These are phyloP conservation scores for Marchantia polymorpha DNA, from an alignment of 225 moss, liverwort and hornwort species.

Conservation along the genomic window DNA sequence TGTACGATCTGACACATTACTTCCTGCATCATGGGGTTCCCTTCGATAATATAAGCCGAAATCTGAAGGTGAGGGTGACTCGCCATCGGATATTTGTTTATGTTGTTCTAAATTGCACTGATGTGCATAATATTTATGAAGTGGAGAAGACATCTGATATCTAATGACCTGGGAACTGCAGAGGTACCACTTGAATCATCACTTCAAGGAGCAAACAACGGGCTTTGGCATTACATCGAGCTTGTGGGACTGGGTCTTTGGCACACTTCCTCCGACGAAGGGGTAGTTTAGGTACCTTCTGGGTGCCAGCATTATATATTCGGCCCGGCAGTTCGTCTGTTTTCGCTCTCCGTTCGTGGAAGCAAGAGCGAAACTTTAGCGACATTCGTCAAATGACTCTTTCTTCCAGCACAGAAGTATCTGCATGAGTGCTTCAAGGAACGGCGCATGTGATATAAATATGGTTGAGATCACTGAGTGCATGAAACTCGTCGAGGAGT, in stretches of 20 bases:
- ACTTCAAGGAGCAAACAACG: constrained; percentile 42
- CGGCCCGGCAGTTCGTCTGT: too few species aligned
- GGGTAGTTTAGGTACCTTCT: background rate
- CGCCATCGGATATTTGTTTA: background rate
- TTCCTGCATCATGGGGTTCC: constrained; percentile 80
- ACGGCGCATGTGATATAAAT: too few species aligned
- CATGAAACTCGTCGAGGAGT: too few species aligned
- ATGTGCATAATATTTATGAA: background rate
- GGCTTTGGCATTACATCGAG: constrained; percentile 43
- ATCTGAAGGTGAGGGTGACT: constrained; percentile 55
- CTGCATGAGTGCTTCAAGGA: too few species aligned
- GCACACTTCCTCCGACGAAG: constrained; percentile 39
- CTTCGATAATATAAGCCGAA: constrained; percentile 46
- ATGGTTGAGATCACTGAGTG: too few species aligned
- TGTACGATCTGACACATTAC: constrained; percentile 79
- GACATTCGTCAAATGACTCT: too few species aligned
- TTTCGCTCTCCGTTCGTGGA: too few species aligned
- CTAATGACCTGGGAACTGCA: constrained; percentile 23
- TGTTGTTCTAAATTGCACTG: background rate
- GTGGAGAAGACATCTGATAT: background rate
- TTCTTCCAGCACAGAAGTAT: too few species aligned
- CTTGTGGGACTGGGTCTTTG: constrained; percentile 51
- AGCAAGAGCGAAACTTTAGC: too few species aligned
- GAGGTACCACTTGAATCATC: constrained; percentile 53
- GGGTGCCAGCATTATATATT: too few species aligned